phyloP scores from a whole-genome alignment of 1,139 yeast genomes.

The Geotrichum candidum region DNA sequence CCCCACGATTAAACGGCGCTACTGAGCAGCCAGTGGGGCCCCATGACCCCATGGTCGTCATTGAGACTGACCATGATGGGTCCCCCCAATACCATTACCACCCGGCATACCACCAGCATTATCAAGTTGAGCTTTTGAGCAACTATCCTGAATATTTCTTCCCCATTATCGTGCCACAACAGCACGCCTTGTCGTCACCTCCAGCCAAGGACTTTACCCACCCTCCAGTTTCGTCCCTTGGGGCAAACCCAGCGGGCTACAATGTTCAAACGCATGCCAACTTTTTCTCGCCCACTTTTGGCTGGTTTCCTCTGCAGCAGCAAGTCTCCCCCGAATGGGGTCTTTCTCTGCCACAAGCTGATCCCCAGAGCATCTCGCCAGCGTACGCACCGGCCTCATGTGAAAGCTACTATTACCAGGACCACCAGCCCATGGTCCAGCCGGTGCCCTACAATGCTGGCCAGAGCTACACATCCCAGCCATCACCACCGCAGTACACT shows the following conservation, averaged over 20 bases:
- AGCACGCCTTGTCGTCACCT: background rate
- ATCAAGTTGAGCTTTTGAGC: background rate
- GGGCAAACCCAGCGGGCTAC: background rate
- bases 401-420: background rate
- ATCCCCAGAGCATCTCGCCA: background rate
- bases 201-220: background rate
- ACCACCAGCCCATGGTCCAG: background rate
- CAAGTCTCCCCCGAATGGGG: background rate
- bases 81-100: background rate
- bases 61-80: background rate
- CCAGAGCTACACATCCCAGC: background rate
- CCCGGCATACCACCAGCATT: background rate
- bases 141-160: no score
- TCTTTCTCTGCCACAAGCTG: background rate
- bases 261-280: background rate
- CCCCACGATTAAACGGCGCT: background rate
- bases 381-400: background rate
- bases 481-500: no score
- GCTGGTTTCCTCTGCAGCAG: background rate
- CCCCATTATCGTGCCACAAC: background rate
- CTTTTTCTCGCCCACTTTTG: background rate
- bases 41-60: background rate
- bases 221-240: background rate
- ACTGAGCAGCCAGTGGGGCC: background rate
- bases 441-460: background rate